phyloP scores from a whole-genome alignment of 192 early-diverging fungal genomes.

The Umbelopsis vinacea region DNA sequence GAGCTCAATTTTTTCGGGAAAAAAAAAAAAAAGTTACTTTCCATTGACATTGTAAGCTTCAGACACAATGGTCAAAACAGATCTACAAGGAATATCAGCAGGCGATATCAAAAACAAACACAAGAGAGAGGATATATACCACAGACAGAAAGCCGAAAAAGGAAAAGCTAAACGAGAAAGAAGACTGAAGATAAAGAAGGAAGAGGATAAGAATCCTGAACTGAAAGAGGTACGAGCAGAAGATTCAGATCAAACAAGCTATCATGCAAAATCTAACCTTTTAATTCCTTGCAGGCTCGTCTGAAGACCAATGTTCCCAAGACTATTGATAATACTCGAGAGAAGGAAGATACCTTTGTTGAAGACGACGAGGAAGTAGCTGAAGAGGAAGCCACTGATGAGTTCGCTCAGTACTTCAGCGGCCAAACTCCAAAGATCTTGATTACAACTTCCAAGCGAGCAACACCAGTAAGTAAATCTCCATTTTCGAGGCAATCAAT shows the following conservation, averaged over 20 bases:
- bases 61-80: slow-evolving; percentile 6
- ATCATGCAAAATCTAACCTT: not conserved
- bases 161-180: slow-evolving; percentile 74
- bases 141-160: slow-evolving; percentile 76
- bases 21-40: slow-evolving; percentile 5
- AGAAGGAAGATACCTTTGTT: slow-evolving; percentile 93
- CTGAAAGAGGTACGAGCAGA: slow-evolving; percentile 66
- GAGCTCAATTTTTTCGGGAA: not conserved
- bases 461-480: slow-evolving; percentile 53
- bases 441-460: slow-evolving; percentile 83
- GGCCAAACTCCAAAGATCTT: slow-evolving; percentile 91
- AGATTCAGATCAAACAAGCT: not conserved
- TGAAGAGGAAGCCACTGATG: slow-evolving; percentile 83
- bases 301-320: slow-evolving; percentile 88
- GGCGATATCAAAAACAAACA: slow-evolving; percentile 81
- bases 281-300: slow-evolving; percentile 60
- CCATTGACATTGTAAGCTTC: not conserved
- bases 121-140: slow-evolving; percentile 82
- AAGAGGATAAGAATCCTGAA: slow-evolving; percentile 83
- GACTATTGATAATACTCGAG: slow-evolving; percentile 91
- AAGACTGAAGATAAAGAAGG: slow-evolving; percentile 74
- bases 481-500: not conserved
- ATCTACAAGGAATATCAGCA: slow-evolving; percentile 19
- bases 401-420: slow-evolving; percentile 87
- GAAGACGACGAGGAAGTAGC: slow-evolving; percentile 77